Evolutionary conservation across 2,329 filamentous ascomycete species (phyloP).

Genomic region (Colletotrichum lupini): DNA sequence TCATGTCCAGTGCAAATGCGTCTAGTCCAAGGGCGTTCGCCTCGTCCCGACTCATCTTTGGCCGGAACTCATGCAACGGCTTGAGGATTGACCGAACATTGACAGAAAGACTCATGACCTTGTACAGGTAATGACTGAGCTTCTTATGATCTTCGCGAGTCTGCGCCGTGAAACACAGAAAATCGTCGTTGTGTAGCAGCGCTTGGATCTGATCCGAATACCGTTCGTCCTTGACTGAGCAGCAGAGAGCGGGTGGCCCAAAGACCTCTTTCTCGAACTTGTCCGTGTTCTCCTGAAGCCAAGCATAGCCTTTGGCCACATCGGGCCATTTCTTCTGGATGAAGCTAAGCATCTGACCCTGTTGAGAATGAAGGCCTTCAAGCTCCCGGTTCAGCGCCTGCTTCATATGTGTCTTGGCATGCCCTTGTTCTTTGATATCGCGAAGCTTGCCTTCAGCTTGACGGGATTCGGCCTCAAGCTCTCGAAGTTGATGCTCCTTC

Average conservation of each 20-base stretch:
- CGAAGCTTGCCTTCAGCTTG: slow-evolving; percentile 51
- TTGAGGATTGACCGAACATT: slow-evolving; percentile 73
- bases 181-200: slow-evolving; percentile 62
- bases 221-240: slow-evolving; percentile 78
- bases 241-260: slow-evolving; percentile 83
- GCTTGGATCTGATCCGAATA: slow-evolving; percentile 70
- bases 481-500: slow-evolving; percentile 66
- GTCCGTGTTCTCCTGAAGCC: slow-evolving; percentile 78
- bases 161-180: slow-evolving; percentile 80
- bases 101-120: slow-evolving; percentile 74
- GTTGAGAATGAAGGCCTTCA: slow-evolving; percentile 74
- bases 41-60: slow-evolving; percentile 66
- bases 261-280: slow-evolving; percentile 81
- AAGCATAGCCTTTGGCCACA: slow-evolving; percentile 78
- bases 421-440: slow-evolving; percentile 55
- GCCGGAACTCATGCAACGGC: slow-evolving; percentile 63
- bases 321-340: slow-evolving; percentile 72
- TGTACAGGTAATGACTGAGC: slow-evolving; percentile 74
- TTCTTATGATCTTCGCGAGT: slow-evolving; percentile 79
- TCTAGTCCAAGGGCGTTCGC: slow-evolving; percentile 75
- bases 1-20: slow-evolving; percentile 80
- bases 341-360: slow-evolving; percentile 77
- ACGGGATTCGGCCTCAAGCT: slow-evolving; percentile 57
- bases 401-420: slow-evolving; percentile 51
- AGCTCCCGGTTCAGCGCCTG: slow-evolving; percentile 59